Evolutionary conservation across 2,329 filamentous ascomycete genomes (phyloP), one percentile per base, ranked within the genome.

Genomic region (Stemphylium beticola): DNA sequence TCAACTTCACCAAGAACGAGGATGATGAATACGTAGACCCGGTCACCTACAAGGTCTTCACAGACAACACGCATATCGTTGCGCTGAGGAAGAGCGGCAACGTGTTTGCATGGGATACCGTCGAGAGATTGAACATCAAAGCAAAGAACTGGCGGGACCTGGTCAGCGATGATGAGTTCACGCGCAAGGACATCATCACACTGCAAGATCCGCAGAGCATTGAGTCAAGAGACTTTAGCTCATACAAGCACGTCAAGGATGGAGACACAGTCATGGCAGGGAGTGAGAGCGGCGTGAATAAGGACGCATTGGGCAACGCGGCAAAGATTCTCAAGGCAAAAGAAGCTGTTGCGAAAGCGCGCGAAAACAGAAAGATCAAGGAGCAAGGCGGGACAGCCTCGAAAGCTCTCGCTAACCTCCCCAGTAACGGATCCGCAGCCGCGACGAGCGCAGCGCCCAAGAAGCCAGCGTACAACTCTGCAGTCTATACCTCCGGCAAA

Each of bases 1-100:
- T 99, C 61, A 89, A 93, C 72, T 96, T 98, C 76, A 85, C 91
- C 56, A 93, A 93, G 74, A 99, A 98, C 75, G 90, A 93, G 48
- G 89, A 93, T 57, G 90, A 86, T 48, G 95, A 98, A 67, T 90
- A 95, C 68, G 91, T 98, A 60, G 95, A 99, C 69, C 96, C 95
- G 0, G 93, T 99, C 41, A 97, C 93, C 0, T 98, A 91, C 82
- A 99, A 99, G 76, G 90, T 96, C 37, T 92, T 99, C 69, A 99
- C 95, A 41, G 92, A 99, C 74, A 98, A 98, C 76, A 98, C 95
- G 4, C 95, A 98, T 76, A 91, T 99, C 54, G 91, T 98, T 40
- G 93, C 93, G 14, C 82, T 99, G 60, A 84, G 87, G 53, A 89
- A 83, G 50, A 93, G 93, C 53, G 93, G 93, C 44, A 99, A 99